Percentiles rank a stretch among this genome's conserved stretches.
phyloP scores from a whole-genome alignment of 2,329 filamentous ascomycete genomes.

The Fusarium xyrophilum region DNA sequence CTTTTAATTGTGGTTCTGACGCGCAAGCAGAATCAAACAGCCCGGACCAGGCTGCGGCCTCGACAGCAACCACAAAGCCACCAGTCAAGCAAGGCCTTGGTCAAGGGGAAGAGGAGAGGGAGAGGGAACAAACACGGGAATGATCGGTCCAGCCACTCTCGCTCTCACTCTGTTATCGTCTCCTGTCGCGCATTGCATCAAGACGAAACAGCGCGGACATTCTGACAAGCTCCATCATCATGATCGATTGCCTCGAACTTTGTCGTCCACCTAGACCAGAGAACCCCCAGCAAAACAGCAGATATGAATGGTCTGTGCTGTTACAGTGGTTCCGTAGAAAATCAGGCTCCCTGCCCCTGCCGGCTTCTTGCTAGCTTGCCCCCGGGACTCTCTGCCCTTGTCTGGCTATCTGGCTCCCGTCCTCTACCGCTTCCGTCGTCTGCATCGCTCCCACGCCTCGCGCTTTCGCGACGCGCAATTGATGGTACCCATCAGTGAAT shows the following conservation, averaged over 20 bases:
- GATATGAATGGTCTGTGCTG: neutral
- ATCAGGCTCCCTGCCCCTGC: neutral
- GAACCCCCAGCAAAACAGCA: neutral
- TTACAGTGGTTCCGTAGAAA: constrained; percentile 8
- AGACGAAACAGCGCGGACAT: neutral
- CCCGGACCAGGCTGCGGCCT: constrained; percentile 18
- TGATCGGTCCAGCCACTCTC: neutral
- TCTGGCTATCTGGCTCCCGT: constrained; percentile 10
- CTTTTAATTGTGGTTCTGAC: constrained; percentile 25
- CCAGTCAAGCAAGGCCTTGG: neutral
- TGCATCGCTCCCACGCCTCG: neutral
- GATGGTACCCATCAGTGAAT: neutral
- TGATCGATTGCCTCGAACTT: constrained; percentile 4
- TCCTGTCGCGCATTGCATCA: neutral
- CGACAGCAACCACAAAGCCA: neutral
- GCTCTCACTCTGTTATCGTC: neutral
- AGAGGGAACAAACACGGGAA: neutral
- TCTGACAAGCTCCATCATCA: neutral
- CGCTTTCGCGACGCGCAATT: constrained; percentile 26
- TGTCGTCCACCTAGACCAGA: neutral
- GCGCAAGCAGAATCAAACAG: constrained; percentile 28
- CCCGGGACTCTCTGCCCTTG: neutral
- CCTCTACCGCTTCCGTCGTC: neutral
- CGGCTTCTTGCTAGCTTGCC: neutral
- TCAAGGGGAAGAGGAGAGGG: neutral